These are phyloP conservation scores for Dendrobium chrysotoxum DNA, from an alignment of 106 monocot genomes.

Conservation along the genomic window DNA sequence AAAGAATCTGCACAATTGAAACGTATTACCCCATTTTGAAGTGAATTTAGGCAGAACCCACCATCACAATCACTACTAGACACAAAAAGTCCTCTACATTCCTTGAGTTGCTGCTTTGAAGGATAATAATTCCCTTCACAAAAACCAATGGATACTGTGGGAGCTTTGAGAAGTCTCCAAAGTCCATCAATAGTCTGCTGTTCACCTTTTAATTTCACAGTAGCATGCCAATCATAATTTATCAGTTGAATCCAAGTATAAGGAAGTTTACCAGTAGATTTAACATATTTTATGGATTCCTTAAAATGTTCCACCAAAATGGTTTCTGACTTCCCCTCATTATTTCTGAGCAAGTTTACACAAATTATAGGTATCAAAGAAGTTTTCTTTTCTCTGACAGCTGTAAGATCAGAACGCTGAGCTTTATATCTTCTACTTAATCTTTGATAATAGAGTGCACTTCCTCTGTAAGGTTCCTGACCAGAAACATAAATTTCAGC, in stretches of 20 bases:
- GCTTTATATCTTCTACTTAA: slow-evolving; percentile 81
- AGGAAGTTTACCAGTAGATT: slow-evolving; percentile 51
- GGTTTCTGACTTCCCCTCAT: slow-evolving; percentile 72
- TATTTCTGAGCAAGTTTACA: slow-evolving; percentile 79
- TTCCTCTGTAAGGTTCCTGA: slow-evolving; percentile 88
- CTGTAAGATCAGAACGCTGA: slow-evolving; percentile 26
- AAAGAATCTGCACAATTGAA: slow-evolving; percentile 99
- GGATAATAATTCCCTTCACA: slow-evolving; percentile 74
- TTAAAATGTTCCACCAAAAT: slow-evolving; percentile 86
- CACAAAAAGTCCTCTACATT: slow-evolving; percentile 52
- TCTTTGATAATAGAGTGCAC: slow-evolving; percentile 74
- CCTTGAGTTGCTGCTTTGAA: slow-evolving; percentile 32
- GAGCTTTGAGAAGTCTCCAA: slow-evolving; percentile 81
- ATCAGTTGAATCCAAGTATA: slow-evolving; percentile 71
- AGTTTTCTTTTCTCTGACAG: slow-evolving; percentile 62
- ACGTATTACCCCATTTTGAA: slow-evolving; percentile 94
- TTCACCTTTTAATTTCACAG: slow-evolving; percentile 80
- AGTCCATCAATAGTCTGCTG: slow-evolving; percentile 84
- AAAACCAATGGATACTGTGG: slow-evolving; percentile 74
- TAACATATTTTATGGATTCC: slow-evolving; percentile 58
- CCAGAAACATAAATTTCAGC: slow-evolving; percentile 94
- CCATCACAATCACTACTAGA: slow-evolving; percentile 53
- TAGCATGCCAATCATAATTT: slow-evolving; percentile 99
- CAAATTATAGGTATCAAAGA: slow-evolving; percentile 79
- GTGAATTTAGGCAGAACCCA: slow-evolving; percentile 63